Evolutionary conservation across 495 filamentous ascomycete species (phyloP), one percentile per base, ranked within the genome.

Genomic region (Podospora conica): DNA sequence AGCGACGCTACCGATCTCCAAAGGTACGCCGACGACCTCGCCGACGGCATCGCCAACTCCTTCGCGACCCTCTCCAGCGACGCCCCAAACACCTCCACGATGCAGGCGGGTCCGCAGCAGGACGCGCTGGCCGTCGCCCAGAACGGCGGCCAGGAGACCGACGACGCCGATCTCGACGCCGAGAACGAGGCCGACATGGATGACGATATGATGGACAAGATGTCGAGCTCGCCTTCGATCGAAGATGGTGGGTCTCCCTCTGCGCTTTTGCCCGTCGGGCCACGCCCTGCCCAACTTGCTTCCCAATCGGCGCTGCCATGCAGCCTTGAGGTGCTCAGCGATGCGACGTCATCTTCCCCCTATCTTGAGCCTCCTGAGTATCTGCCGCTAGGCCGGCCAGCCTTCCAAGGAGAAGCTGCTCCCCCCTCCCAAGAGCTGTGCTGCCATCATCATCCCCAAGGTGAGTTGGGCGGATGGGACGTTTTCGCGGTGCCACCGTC

Each of bases 191-290:
- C 91, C 68, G 80, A 86, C 63, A 74, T 91, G 75, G 94, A 96
- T 71, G 88, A 91, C 69, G 95, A 98, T 74, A 90, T 93, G 81
- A 91, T 94, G 89, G 95, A 97, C 80, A 94, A 94, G 78, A 96
- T 98, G 57, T 97, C 93, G 58, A 97, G 93, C 77, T 97, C 93
- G 68, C 95, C 95, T 67, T 97, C 93, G 63, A 99, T 99, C 76
- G 91, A 95, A 78, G 96, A 99, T 85, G 95, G 95, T 98, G 86
- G 81, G 93, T 92, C 68, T 71, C 66, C 65, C 66, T 71, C 54
- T 61, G 57, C 55, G 64, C 71, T 75, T 71, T 70, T 72, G 61
- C 68, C 59, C 66, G 57, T 67, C 58, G 79, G 76, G 75, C 78
- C 81, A 60, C 67, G 67, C 67, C 74, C 78, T 67, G 73, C 68